Conservation (phyloP, 2,329 filamentous ascomycete genomes). For the Colletotrichum abscissum region DNA sequence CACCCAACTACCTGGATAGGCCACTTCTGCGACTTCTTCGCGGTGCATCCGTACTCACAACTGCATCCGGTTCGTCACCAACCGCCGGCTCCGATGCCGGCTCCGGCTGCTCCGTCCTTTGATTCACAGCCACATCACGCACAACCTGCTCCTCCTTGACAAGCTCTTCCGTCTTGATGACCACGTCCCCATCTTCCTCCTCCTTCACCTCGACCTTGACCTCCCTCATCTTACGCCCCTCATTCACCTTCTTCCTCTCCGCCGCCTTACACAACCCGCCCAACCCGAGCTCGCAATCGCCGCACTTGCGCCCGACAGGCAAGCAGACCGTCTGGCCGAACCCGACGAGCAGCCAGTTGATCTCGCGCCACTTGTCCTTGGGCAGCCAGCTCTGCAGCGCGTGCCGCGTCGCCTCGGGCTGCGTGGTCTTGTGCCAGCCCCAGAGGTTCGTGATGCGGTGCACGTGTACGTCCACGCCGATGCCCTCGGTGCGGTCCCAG, state of each 20-base stretch:
- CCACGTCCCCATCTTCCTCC: slow-evolving; percentile 37
- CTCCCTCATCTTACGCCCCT: slow-evolving; percentile 63
- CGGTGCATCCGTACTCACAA: not conserved
- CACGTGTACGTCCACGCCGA: slow-evolving; percentile 95
- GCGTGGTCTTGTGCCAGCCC: slow-evolving; percentile 88
- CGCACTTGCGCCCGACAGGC: slow-evolving; percentile 83
- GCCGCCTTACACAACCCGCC: slow-evolving; percentile 81
- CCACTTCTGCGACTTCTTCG: not conserved
- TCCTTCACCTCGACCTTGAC: slow-evolving; percentile 40
- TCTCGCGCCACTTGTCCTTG: slow-evolving; percentile 87
- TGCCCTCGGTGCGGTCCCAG: slow-evolving; percentile 75
- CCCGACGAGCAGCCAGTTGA: slow-evolving; percentile 90
- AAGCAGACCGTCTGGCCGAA: slow-evolving; percentile 89
- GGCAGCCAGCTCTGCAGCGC: slow-evolving; percentile 87
- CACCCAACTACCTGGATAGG: not conserved
- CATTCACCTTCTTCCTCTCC: slow-evolving; percentile 70
- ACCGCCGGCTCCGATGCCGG: not conserved
- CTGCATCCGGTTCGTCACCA: not conserved
- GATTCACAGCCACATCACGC: slow-evolving; percentile 31
- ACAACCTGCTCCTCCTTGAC: slow-evolving; percentile 46
- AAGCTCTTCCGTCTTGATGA: slow-evolving; percentile 38
- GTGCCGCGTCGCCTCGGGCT: slow-evolving; percentile 83
- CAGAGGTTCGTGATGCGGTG: slow-evolving; percentile 95
- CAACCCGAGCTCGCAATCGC: slow-evolving; percentile 84
- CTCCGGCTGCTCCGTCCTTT: not conserved